phyloP scores from a whole-genome alignment of 192 early-diverging fungal species.

The Coemansia sp. region DNA sequence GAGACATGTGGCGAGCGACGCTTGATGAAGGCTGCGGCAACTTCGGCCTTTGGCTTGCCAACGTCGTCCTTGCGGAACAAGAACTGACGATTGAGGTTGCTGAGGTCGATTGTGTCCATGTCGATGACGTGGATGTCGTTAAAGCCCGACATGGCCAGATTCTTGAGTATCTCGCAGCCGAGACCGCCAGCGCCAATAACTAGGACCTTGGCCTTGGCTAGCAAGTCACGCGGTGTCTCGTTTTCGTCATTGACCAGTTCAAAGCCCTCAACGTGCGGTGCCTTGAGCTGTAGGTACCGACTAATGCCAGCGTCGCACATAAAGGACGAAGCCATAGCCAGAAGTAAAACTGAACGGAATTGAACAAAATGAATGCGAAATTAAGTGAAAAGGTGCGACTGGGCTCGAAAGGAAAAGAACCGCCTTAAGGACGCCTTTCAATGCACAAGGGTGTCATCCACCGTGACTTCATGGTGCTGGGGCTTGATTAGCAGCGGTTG shows the following conservation, averaged over 20 bases:
- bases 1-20: constrained; percentile 67
- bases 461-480: background rate
- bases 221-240: constrained; percentile 49
- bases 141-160: constrained; percentile 80
- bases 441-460: background rate
- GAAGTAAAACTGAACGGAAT: background rate
- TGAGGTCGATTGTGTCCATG: constrained; percentile 88
- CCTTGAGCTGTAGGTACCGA: constrained; percentile 48
- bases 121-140: constrained; percentile 83
- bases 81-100: constrained; percentile 85
- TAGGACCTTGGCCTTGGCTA: constrained; percentile 66
- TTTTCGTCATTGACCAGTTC: constrained; percentile 51
- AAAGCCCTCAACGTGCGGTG: constrained; percentile 51
- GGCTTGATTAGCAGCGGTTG: background rate
- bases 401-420: background rate
- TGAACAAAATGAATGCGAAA: constrained; percentile 3
- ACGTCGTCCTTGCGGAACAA: constrained; percentile 78
- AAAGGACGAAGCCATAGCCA: constrained; percentile 16
- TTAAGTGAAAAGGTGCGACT: background rate
- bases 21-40: constrained; percentile 77
- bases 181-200: constrained; percentile 87
- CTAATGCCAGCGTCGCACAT: constrained; percentile 32
- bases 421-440: background rate
- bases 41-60: constrained; percentile 76
- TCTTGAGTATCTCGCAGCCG: constrained; percentile 85